Percentiles rank a stretch among this genome's conserved stretches.
Conservation (phyloP, 1,284 basidiomycete genomes). For the Trichosporon sp. region DNA sequence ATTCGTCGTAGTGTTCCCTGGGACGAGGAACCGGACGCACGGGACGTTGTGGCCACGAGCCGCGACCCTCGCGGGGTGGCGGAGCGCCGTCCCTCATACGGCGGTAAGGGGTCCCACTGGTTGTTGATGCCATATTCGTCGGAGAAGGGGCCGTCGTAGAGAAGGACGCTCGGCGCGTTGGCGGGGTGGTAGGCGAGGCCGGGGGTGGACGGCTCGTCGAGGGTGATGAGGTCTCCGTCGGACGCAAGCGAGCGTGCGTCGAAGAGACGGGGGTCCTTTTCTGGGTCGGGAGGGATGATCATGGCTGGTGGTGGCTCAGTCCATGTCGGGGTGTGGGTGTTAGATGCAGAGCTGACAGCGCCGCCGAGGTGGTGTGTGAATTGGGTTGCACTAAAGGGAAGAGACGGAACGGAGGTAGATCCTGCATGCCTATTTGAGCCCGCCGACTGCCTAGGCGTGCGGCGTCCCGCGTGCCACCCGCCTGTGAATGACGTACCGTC, state of each 20-base stretch:
- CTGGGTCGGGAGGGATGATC: constrained; percentile 50
- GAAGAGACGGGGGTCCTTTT: constrained; percentile 47
- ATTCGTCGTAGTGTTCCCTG: constrained; percentile 8
- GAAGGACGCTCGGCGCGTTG: constrained; percentile 10
- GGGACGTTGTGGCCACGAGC: not conserved
- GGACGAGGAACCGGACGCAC: not conserved
- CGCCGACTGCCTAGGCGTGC: not conserved
- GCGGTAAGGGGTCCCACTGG: constrained; percentile 34
- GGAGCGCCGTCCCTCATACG: constrained; percentile 29
- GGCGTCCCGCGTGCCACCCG: not conserved
- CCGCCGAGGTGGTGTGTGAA: constrained; percentile 1
- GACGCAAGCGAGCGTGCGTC: constrained; percentile 15
- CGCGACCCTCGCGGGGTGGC: constrained; percentile 1
- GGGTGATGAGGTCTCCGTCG: constrained; percentile 7
- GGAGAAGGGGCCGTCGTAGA: constrained; percentile 16
- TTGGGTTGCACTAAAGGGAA: constrained; percentile 1
- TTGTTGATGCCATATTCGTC: constrained; percentile 24
- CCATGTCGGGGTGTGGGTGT: constrained; percentile 1
- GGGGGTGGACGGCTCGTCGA: constrained; percentile 16
- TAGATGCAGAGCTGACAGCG: not conserved
- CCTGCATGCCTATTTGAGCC: not conserved
- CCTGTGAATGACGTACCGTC: not conserved
- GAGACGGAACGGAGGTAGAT: constrained; percentile 4
- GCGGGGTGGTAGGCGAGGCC: constrained; percentile 17
- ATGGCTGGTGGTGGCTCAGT: constrained; percentile 22